Evolutionary conservation across 371 early-diverging fungal genomes (phyloP).

Genomic region (Syncephalastrum contaminatum): DNA sequence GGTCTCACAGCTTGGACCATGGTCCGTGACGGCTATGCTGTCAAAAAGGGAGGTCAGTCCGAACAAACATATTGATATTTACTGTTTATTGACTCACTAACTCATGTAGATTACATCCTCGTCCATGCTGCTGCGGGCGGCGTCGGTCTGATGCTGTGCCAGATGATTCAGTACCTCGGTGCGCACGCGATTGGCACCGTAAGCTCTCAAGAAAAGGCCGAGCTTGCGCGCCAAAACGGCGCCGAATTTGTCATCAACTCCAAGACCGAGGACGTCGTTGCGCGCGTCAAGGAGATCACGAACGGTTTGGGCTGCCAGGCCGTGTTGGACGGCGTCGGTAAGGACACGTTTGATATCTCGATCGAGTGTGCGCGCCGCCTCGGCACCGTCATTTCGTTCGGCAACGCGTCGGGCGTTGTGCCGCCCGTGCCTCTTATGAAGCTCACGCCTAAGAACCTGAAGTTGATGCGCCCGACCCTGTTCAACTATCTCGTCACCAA

Average conservation of each 20-base stretch:
- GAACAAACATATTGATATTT: too few species aligned
- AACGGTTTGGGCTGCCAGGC: conserved; percentile 78
- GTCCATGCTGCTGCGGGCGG: conserved; percentile 95
- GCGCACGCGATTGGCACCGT: conserved; percentile 91
- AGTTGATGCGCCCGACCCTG: conserved; percentile 78
- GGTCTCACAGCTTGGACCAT: conserved; percentile 85
- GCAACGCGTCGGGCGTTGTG: conserved; percentile 89
- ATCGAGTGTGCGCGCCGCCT: conserved; percentile 71
- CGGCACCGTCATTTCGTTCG: conserved; percentile 88
- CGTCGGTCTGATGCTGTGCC: conserved; percentile 76
- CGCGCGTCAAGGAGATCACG: conserved; percentile 77
- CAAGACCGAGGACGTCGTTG: conserved; percentile 60
- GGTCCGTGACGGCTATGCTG: conserved; percentile 70
- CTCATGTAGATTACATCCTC: conserved; percentile 75
- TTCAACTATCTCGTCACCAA: conserved; percentile 68
- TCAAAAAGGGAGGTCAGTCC: conserved; percentile 58
- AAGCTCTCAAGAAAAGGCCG: conserved; percentile 81
- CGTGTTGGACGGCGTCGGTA: conserved; percentile 93
- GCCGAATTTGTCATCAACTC: conserved; percentile 82
- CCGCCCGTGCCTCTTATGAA: conserved; percentile 66
- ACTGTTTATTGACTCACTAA: too few species aligned
- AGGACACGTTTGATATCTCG: conserved; percentile 79
- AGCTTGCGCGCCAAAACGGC: conserved; percentile 68
- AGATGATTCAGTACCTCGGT: conserved; percentile 74
- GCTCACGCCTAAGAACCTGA: conserved; percentile 70